Base-by-base conservation (phyloP, 495 filamentous ascomycete species). In the Echria macrotheca region DNA sequence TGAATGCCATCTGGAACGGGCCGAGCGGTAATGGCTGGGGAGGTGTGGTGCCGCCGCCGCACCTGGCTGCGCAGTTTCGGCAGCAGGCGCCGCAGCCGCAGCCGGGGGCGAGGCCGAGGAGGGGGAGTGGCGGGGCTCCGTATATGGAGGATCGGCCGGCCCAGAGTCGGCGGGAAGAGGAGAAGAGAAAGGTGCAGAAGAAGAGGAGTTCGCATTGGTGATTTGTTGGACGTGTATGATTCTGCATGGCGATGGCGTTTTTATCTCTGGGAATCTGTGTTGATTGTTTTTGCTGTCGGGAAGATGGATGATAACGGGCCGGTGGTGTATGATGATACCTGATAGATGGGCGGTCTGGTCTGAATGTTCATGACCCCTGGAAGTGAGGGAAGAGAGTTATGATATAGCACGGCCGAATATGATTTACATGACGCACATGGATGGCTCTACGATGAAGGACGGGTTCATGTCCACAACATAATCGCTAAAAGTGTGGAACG, bases 191-290 rank as follows among this genome's bases (percentile, higher is more conserved):
- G 59, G 49, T 73, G 38, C 50, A 66, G 54, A 75, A 70, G 66
- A 75, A 73, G 60, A 60, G 62, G 55, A 72, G 70, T 53, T 65
- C 69, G 58, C 58, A 59, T 47, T 72, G 68, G 62, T 47, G n/a
- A 17, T 4, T 31, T 22, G 23, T 28, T 47, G 23, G 23, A 10
- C 19, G 12, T 19, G 17, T 26, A 11, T 14, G 15, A 2, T 6
- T 37, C 33, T 8, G 33, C 33, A 8, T 37, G 33, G 7, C 33
- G 7, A 12, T 31, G 6, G 6, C 12, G 28, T 31, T 31, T 31
- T 31, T n/a, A n/a, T n/a, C n/a, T n/a, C n/a, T n/a, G n/a, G n/a
- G 28, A 6, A 6, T 31, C 9, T 3, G 3, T 35, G 12, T n/a
- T 35, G 31, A 35, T 2, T 37, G 35, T 37, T 9, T 37, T 37